Base-by-base conservation (phyloP, 306 rosid species). In the Cicer arietinum region DNA sequence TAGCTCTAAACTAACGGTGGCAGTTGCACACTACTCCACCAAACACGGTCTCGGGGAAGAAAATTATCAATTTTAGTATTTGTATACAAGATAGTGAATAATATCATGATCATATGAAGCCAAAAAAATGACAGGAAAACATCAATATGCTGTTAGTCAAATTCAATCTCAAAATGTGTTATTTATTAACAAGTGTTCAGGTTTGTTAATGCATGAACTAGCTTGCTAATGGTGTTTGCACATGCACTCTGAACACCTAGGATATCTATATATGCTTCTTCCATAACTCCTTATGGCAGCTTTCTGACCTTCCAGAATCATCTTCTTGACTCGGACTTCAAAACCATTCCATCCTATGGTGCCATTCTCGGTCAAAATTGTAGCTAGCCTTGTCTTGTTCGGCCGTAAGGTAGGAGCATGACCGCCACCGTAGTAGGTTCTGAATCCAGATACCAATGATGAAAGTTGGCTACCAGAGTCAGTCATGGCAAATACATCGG, bases 401-500 rank as follows among this genome's bases (percentile, higher is more conserved):
- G 98, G 98, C 82, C 95, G 79, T 84, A 94, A 68, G 17, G 88
- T 89, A 35, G 97, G 95, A 54, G 95, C 95, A 16, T 60, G 82
- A 25, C 91, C 87, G 0, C 73, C 81, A 1, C 99, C 96, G 52
- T 81, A 90, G 79, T 94, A 91, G n/a, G 90, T 90, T 67, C 97
- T 88, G 77, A 87, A 84, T 61, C 99, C 99, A 43, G 99, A 87
- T 60, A 94, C 99, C 77, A 94, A 64, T 44, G 99, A 94, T 47
- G 99, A 92, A 65, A 94, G 89, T 90, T 94, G 97, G 90, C 99
- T 91, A 57, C 99, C 97, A 12, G 99, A 90, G 71, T 94, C 99
- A 0, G 97, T 94, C 95, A 94, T 94, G 63, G 97, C 93, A 61
- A 94, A 94, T 52, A 94, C 97, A 88, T 94, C 88, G 16, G 97